Evolutionary conservation across 192 early-diverging fungal genomes (phyloP).

Genomic region (Umbelopsis sp.): DNA sequence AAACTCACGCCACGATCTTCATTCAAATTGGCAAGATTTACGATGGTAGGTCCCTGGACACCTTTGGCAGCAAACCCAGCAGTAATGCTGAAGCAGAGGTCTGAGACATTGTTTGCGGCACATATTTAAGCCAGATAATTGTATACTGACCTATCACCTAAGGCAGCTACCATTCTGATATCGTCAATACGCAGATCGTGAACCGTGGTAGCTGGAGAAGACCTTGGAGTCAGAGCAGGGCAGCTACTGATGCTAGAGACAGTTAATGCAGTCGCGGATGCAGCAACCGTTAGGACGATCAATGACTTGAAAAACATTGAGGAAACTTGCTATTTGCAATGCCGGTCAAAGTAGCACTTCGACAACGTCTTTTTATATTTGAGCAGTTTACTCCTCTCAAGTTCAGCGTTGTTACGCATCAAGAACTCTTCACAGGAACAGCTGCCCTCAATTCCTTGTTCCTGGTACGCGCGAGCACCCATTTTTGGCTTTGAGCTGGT

Average conservation of each 20-base stretch:
- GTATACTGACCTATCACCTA: conserved; percentile 48
- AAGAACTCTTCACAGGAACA: neutral
- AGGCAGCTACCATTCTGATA: conserved; percentile 54
- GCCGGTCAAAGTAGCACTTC: neutral
- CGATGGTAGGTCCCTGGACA: conserved; percentile 16
- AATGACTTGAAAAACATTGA: neutral
- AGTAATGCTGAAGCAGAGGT: conserved; percentile 43
- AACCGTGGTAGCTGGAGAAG: conserved; percentile 37
- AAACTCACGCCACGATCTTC: conserved; percentile 59
- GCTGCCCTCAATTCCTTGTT: neutral
- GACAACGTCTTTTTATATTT: neutral
- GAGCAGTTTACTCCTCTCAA: too few relatives aligned
- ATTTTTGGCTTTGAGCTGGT: neutral
- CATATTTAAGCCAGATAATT: neutral
- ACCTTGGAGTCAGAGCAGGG: conserved; percentile 45
- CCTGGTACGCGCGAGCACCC: neutral
- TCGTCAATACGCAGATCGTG: conserved; percentile 60
- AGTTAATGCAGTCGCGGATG: neutral
- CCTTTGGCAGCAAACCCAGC: conserved; percentile 56
- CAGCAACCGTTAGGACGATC: neutral
- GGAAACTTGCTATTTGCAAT: neutral
- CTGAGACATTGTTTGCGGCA: too few relatives aligned
- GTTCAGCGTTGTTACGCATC: neutral
- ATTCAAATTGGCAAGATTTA: conserved; percentile 28
- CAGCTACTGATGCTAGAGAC: conserved; percentile 32